Evolutionary conservation across 2,329 filamentous ascomycete species (phyloP).

Genomic region (Tympanopsis confertula): DNA sequence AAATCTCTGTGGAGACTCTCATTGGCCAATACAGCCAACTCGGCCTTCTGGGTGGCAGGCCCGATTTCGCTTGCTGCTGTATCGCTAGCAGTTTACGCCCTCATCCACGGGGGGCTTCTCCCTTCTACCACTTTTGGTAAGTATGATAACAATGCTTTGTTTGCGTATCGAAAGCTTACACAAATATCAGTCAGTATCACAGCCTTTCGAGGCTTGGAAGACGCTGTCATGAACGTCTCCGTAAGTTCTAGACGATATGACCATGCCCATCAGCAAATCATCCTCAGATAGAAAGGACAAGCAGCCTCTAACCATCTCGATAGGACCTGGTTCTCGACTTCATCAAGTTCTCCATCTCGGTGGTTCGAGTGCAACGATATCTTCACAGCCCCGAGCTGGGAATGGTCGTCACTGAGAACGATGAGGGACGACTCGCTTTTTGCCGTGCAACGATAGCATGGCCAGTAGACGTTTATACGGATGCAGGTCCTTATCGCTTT

Average conservation of each 20-base stretch:
- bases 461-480: slow-evolving; percentile 63
- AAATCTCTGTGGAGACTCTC: slow-evolving; percentile 56
- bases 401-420: slow-evolving; percentile 37
- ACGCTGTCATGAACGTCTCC: not conserved
- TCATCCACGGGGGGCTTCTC: slow-evolving; percentile 47
- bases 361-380: slow-evolving; percentile 37
- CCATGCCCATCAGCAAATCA: not conserved
- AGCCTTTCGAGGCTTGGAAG: not conserved
- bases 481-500: no score
- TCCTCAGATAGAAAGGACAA: not conserved
- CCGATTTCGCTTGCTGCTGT: slow-evolving; percentile 64
- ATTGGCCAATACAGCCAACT: slow-evolving; percentile 46
- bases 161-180: slow-evolving; percentile 56
- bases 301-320: not conserved
- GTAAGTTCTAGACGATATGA: not conserved
- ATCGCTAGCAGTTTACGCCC: slow-evolving; percentile 57
- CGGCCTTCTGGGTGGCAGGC: slow-evolving; percentile 61
- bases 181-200: not conserved
- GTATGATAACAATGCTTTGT: slow-evolving; percentile 61
- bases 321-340: not conserved
- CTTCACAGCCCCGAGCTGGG: slow-evolving; percentile 54
- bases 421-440: slow-evolving; percentile 51
- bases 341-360: not conserved
- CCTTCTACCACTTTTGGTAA: slow-evolving; percentile 72
- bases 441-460: slow-evolving; percentile 61